Evolutionary conservation across 768 basidiomycete genomes (phyloP).

Genomic region (Serendipita vermifera): DNA sequence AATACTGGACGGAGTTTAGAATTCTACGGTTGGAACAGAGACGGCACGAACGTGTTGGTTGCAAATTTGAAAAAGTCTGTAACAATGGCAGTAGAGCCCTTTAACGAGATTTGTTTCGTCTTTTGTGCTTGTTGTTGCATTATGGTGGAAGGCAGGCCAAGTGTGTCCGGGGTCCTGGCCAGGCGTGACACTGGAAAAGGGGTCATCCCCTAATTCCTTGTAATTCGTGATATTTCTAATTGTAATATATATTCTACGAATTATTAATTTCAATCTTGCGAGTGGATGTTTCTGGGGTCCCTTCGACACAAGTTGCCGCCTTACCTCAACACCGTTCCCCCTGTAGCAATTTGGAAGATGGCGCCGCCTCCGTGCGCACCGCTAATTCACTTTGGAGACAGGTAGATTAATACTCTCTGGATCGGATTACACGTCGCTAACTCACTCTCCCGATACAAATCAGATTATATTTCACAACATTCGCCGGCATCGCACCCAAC

Average conservation of each 20-base stretch:
- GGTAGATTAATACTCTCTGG: slow-evolving; percentile 29
- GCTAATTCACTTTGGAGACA: slow-evolving; percentile 64
- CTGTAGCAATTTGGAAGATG: not conserved
- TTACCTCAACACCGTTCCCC: no score
- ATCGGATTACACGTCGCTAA: slow-evolving; percentile 11
- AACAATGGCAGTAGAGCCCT: slow-evolving; percentile 85
- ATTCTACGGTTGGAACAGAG: slow-evolving; percentile 12
- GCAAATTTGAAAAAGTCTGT: slow-evolving; percentile 99
- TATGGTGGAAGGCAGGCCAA: no score
- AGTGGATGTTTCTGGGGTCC: no score
- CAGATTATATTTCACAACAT: slow-evolving; percentile 85
- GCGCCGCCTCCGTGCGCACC: slow-evolving; percentile 43
- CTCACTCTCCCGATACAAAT: not conserved
- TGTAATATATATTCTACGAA: no score
- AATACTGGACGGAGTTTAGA: slow-evolving; percentile 40
- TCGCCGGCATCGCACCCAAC: slow-evolving; percentile 58
- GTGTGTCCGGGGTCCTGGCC: no score
- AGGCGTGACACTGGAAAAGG: no score
- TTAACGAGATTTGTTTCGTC: slow-evolving; percentile 56
- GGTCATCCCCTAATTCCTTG: no score
- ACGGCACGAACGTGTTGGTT: slow-evolving; percentile 73
- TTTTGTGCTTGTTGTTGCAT: slow-evolving; percentile 1
- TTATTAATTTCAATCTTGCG: no score
- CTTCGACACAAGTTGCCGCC: no score
- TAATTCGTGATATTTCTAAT: no score